These are phyloP conservation scores for Musa itinerans DNA, from an alignment of 176 grass and related monocot genomes.

Conservation along the genomic window DNA sequence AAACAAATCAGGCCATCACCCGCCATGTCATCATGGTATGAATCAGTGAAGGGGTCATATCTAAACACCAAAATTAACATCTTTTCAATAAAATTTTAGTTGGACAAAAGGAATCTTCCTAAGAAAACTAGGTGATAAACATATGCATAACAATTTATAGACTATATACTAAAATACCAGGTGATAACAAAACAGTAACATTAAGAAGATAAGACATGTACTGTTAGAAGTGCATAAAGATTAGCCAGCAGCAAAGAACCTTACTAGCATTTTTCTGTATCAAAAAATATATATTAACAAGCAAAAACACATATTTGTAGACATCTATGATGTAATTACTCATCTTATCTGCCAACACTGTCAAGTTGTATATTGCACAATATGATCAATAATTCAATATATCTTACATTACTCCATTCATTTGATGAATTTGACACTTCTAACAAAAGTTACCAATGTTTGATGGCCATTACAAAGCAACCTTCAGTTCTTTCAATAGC, in stretches of 20 bases:
- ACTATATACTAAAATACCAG: background rate
- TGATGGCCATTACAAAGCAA: too few relatives aligned
- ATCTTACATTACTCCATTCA: background rate
- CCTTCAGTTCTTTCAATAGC: too few relatives aligned
- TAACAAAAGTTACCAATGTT: background rate
- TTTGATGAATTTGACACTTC: background rate
- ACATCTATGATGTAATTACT: background rate
- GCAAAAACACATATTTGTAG: background rate
- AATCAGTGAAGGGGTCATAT: constrained; percentile 66
- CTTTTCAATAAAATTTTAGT: background rate
- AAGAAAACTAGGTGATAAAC: background rate
- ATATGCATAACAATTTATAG: background rate
- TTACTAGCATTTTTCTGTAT: background rate
- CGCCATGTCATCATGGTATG: constrained; percentile 69
- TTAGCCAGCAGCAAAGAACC: background rate
- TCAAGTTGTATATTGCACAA: background rate
- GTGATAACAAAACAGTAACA: background rate
- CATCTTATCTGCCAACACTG: background rate
- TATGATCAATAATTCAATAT: background rate
- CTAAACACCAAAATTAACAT: constrained; percentile 19
- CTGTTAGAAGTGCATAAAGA: background rate
- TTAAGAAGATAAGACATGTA: background rate
- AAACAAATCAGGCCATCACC: constrained; percentile 71
- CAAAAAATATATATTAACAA: background rate
- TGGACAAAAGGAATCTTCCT: background rate